A percentile compares a stretch with the other conserved stretches of the same genome.
Evolutionary conservation across 2,329 filamentous ascomycete genomes (phyloP).

Genomic region (Aspergillus pseudoviridinutans): DNA sequence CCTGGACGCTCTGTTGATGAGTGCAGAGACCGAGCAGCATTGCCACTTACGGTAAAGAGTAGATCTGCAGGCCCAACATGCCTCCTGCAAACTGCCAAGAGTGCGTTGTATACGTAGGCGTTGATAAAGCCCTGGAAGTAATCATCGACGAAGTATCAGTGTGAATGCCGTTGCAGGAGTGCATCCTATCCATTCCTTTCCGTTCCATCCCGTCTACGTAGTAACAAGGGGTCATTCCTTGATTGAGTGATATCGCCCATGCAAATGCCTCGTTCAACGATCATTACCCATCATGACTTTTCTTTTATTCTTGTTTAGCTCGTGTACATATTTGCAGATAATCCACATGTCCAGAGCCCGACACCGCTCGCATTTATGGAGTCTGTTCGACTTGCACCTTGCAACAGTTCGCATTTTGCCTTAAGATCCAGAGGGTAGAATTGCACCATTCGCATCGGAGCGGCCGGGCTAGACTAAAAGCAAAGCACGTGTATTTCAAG

Average conservation of each 20-base stretch:
- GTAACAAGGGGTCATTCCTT: neutral
- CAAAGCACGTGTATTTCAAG: neutral
- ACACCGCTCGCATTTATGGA: slow-evolving; percentile 6
- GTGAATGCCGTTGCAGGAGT: neutral
- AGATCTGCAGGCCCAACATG: neutral
- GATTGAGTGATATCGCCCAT: neutral
- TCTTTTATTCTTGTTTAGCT: slow-evolving; percentile 18
- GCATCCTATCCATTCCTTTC: neutral
- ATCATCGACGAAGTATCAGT: neutral
- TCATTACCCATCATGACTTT: slow-evolving; percentile 23
- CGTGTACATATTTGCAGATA: slow-evolving; percentile 19
- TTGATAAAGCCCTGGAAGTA: neutral
- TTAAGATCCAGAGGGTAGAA: neutral
- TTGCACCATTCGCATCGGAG: neutral
- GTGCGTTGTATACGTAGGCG: neutral
- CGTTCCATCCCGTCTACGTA: neutral
- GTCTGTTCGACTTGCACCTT: slow-evolving; percentile 3
- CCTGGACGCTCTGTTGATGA: neutral
- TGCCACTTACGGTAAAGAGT: neutral
- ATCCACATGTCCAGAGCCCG: slow-evolving; percentile 10
- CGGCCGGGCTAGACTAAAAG: neutral
- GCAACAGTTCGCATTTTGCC: neutral
- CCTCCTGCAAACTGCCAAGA: neutral
- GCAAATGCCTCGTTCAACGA: slow-evolving; percentile 8
- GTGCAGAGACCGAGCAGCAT: neutral